Evolutionary conservation across 2,329 filamentous ascomycete genomes (phyloP).

Genomic region (Fulvia fulva): DNA sequence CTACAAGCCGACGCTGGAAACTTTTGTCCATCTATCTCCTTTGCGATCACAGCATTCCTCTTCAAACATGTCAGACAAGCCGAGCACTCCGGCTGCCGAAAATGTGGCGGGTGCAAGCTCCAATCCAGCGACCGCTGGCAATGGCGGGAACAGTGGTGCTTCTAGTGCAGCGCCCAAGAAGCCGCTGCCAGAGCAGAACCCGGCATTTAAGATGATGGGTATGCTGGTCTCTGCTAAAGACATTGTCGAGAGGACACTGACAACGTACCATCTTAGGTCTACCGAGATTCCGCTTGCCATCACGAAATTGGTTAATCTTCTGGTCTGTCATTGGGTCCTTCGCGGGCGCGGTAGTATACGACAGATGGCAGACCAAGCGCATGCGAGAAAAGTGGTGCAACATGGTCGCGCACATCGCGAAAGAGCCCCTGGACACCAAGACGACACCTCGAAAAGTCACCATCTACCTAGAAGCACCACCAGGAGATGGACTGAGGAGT

Average conservation of each 20-base stretch:
- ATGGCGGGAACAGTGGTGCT: not conserved
- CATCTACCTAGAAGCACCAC: slow-evolving; percentile 79
- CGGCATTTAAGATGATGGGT: slow-evolving; percentile 69
- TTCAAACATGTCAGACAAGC: slow-evolving; percentile 20
- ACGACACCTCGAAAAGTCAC: slow-evolving; percentile 79
- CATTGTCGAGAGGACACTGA: slow-evolving; percentile 4
- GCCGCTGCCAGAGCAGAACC: slow-evolving; percentile 54
- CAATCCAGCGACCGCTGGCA: slow-evolving; percentile 1
- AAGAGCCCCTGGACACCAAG: slow-evolving; percentile 67
- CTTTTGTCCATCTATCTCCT: not conserved
- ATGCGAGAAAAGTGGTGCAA: slow-evolving; percentile 83
- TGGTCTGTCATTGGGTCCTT: slow-evolving; percentile 73
- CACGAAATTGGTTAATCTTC: slow-evolving; percentile 97
- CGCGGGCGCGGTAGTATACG: slow-evolving; percentile 79
- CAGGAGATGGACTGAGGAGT: slow-evolving; percentile 74
- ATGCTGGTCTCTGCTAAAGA: slow-evolving; percentile 15
- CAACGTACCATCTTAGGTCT: slow-evolving; percentile 54
- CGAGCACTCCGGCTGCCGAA: slow-evolving; percentile 18
- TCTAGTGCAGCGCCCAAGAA: slow-evolving; percentile 9
- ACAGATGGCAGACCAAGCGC: slow-evolving; percentile 82
- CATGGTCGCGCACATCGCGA: slow-evolving; percentile 77
- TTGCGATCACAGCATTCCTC: not conserved
- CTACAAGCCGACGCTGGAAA: not conserved
- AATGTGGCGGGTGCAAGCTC: slow-evolving; percentile 15
- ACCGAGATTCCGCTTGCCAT: slow-evolving; percentile 82